phyloP scores from a whole-genome alignment of 352 stramenopile genomes.

The Blastocystis sp. region DNA sequence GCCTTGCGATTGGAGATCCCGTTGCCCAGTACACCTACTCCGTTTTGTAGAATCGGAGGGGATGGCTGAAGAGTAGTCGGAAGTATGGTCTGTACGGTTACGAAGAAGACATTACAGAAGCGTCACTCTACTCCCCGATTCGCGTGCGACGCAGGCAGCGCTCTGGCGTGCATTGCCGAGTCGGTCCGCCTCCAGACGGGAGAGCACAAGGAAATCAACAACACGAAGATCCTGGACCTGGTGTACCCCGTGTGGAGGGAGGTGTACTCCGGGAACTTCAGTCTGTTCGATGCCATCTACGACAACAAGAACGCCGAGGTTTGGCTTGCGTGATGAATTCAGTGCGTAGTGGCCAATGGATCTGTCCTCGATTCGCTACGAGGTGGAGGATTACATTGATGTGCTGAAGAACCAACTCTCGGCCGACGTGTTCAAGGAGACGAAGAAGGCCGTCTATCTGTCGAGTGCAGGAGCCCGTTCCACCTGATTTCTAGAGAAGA shows the following conservation, averaged over 20 bases:
- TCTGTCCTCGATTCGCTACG: constrained; percentile 11
- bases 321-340: not conserved
- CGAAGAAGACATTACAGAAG: constrained; percentile 6
- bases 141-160: not conserved
- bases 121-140: constrained; percentile 10
- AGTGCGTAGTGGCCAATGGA: constrained; percentile 54
- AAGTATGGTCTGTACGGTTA: constrained; percentile 33
- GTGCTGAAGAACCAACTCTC: constrained; percentile 12
- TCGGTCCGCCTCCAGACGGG: constrained; percentile 14
- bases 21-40: constrained; percentile 38
- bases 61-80: not conserved
- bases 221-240: not conserved
- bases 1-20: constrained; percentile 13
- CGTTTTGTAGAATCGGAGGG: constrained; percentile 10
- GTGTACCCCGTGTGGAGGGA: constrained; percentile 8
- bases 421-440: not conserved
- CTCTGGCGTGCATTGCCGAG: not conserved
- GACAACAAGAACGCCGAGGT: not conserved
- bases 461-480: not conserved
- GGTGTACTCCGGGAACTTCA: not conserved
- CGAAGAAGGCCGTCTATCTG: constrained; percentile 1
- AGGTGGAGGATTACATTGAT: constrained; percentile 53
- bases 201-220: constrained; percentile 16
- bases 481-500: constrained; percentile 13
- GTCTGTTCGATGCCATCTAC: constrained; percentile 59